phyloP scores from a whole-genome alignment of 805 yeast species.

The Yamadazyma tumulicola region DNA sequence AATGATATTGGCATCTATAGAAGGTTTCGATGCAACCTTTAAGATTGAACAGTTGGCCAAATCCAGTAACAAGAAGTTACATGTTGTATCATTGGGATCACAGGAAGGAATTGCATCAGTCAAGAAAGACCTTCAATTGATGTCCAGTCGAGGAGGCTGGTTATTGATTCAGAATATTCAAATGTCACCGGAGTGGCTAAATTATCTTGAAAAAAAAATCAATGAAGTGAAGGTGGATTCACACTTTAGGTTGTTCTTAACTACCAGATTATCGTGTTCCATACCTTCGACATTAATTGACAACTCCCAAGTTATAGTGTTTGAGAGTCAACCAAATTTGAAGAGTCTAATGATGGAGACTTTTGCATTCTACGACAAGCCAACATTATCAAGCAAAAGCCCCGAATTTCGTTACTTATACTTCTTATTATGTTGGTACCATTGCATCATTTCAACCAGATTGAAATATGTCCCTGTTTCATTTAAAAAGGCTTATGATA shows the following conservation, averaged over 20 bases:
- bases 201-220: conserved; percentile 40
- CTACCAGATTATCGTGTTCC: conserved; percentile 48
- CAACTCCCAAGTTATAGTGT: conserved; percentile 50
- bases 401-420: conserved; percentile 45
- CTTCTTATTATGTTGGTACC: conserved; percentile 67
- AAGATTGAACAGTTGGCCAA: conserved; percentile 47
- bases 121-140: conserved; percentile 34
- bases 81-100: conserved; percentile 69
- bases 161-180: conserved; percentile 78
- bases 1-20: conserved; percentile 54
- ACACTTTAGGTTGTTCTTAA: conserved; percentile 58
- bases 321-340: conserved; percentile 64
- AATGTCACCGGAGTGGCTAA: conserved; percentile 63
- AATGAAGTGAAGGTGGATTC: conserved; percentile 21
- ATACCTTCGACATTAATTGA: conserved; percentile 58
- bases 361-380: conserved; percentile 19
- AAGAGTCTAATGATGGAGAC: conserved; percentile 43
- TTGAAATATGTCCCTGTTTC: conserved; percentile 61
- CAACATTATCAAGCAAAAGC: conserved; percentile 21
- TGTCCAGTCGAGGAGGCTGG: conserved; percentile 61
- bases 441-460: conserved; percentile 58
- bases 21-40: conserved; percentile 65
- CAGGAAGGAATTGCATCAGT: conserved; percentile 48
- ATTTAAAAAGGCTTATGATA: conserved; percentile 58
- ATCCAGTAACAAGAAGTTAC: conserved; percentile 21